These are phyloP conservation scores for Graphilbum fragrans DNA, from an alignment of 2,329 filamentous ascomycete genomes.

Conservation along the genomic window DNA sequence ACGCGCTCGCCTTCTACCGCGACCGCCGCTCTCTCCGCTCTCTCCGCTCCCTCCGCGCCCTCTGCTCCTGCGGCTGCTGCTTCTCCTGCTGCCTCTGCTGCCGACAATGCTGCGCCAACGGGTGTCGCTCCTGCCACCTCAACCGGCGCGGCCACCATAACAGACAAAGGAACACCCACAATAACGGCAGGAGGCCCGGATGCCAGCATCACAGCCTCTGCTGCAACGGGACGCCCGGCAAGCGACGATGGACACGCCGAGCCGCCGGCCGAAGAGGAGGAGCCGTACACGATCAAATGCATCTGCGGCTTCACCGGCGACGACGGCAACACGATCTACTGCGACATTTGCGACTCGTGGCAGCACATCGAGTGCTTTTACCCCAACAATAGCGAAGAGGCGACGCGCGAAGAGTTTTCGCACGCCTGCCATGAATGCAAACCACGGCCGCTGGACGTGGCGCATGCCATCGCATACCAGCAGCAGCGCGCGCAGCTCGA, in stretches of 20 bases:
- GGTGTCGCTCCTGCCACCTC: no score
- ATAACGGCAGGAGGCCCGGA: no score
- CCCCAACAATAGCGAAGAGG: conserved; percentile 56
- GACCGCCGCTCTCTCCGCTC: not conserved
- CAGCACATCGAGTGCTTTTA: conserved; percentile 98
- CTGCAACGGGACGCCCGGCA: no score
- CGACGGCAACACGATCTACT: conserved; percentile 95
- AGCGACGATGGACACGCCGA: conserved; percentile 17
- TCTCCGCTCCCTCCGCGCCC: no score
- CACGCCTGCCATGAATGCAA: conserved; percentile 88
- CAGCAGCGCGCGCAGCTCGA: conserved; percentile 37
- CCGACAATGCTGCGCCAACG: no score
- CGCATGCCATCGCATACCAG: conserved; percentile 64
- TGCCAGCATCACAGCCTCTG: no score
- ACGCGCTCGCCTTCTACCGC: not conserved
- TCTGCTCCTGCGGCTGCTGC: not conserved
- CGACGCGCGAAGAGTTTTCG: conserved; percentile 57
- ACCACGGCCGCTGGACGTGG: conserved; percentile 60
- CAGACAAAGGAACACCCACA: no score
- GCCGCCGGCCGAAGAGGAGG: conserved; percentile 54
- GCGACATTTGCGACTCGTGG: conserved; percentile 93
- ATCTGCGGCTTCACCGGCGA: conserved; percentile 90
- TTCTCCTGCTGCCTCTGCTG: conserved; percentile 5
- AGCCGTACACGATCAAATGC: conserved; percentile 94
- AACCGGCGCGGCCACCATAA: no score